Conservation (phyloP, 2,329 filamentous ascomycete genomes). For the Amphichorda felina region DNA sequence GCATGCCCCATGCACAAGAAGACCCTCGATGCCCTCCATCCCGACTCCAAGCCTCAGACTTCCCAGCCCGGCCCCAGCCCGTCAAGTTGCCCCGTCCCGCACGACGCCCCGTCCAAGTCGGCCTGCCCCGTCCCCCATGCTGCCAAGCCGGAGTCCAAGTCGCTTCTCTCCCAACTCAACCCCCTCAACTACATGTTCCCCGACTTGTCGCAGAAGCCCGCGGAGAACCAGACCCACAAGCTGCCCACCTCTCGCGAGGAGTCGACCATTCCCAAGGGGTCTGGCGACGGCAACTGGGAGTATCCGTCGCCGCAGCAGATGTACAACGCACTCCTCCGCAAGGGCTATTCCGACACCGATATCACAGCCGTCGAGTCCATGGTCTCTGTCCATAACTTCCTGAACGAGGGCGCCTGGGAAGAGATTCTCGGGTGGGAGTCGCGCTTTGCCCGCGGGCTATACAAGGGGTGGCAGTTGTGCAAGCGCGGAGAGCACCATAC, state of each 20-base stretch:
- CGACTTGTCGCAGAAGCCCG: conserved; percentile 68
- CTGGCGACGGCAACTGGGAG: conserved; percentile 76
- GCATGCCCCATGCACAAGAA: conserved; percentile 48
- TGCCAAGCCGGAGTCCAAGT: conserved; percentile 23
- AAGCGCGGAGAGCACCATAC: conserved; percentile 59
- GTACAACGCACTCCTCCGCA: conserved; percentile 96
- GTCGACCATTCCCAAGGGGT: conserved; percentile 84
- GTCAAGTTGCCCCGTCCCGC: conserved; percentile 18
- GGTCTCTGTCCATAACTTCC: conserved; percentile 95
- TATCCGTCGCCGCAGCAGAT: conserved; percentile 98
- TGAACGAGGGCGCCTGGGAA: conserved; percentile 94
- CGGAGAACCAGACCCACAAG: conserved; percentile 57
- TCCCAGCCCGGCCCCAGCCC: not conserved
- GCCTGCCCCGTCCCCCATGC: conserved; percentile 18
- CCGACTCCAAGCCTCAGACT: conserved; percentile 10
- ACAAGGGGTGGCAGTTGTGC: conserved; percentile 62
- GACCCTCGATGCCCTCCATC: conserved; percentile 33
- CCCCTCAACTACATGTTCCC: conserved; percentile 93
- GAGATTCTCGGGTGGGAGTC: conserved; percentile 94
- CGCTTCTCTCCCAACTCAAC: conserved; percentile 44
- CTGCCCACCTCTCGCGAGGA: conserved; percentile 73
- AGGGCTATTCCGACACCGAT: conserved; percentile 91
- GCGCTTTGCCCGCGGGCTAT: conserved; percentile 65
- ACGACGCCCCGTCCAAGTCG: conserved; percentile 8
- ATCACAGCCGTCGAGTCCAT: conserved; percentile 89